phyloP scores from a whole-genome alignment of 2,329 filamentous ascomycete species.

The Exophiala dermatitidis region DNA sequence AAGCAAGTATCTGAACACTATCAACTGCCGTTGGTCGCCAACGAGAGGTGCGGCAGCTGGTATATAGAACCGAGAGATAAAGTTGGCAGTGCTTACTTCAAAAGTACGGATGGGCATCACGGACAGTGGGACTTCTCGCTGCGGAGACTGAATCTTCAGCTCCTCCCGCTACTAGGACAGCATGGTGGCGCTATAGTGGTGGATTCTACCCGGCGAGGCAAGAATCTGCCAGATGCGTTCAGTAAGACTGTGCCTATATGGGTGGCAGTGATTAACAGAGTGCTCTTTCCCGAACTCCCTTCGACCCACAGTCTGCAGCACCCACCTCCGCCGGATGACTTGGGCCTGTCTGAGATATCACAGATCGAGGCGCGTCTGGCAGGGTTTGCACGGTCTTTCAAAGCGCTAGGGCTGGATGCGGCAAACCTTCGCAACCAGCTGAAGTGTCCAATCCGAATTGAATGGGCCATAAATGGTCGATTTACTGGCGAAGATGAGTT shows the following conservation, averaged over 20 bases:
- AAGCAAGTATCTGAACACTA: slow-evolving; percentile 47
- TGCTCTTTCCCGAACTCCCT: slow-evolving; percentile 58
- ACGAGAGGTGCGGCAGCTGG: slow-evolving; percentile 95
- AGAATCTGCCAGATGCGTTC: slow-evolving; percentile 89
- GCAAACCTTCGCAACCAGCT: slow-evolving; percentile 11
- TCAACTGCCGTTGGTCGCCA: slow-evolving; percentile 69
- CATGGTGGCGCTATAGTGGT: slow-evolving; percentile 64
- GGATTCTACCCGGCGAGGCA: slow-evolving; percentile 86
- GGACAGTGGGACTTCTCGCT: slow-evolving; percentile 87
- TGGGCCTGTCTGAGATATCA: slow-evolving; percentile 30
- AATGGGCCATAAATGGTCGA: slow-evolving; percentile 22
- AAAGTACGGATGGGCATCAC: slow-evolving; percentile 91
- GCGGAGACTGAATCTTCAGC: slow-evolving; percentile 73
- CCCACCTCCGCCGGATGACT: slow-evolving; percentile 50
- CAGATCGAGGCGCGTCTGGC: slow-evolving; percentile 65
- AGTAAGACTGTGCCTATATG: slow-evolving; percentile 92
- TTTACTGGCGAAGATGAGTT: slow-evolving; percentile 3
- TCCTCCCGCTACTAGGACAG: slow-evolving; percentile 60
- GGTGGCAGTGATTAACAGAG: slow-evolving; percentile 76
- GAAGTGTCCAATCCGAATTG: slow-evolving; percentile 16
- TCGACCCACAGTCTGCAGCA: slow-evolving; percentile 55
- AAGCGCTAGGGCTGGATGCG: slow-evolving; percentile 31
- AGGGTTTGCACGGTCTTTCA: slow-evolving; percentile 46
- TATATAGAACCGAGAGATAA: slow-evolving; percentile 66
- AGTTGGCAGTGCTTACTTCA: slow-evolving; percentile 79